Evolutionary conservation across 1,284 basidiomycete genomes (phyloP).

Genomic region (Irpex sp.): DNA sequence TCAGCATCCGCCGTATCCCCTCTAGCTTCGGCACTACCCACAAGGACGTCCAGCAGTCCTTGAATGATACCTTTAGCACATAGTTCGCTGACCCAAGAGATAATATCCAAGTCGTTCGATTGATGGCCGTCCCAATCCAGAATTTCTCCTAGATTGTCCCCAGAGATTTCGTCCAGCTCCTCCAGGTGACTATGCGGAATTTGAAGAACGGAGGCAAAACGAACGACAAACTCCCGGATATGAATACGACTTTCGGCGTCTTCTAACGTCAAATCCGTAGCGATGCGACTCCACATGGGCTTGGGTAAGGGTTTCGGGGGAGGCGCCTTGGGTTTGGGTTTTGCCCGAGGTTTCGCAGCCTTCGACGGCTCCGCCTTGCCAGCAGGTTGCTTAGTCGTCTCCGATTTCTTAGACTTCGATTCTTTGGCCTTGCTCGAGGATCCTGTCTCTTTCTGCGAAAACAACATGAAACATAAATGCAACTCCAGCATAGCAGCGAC

Average conservation of each 20-base stretch:
- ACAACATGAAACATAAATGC: conserved; percentile 30
- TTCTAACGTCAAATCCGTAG: conserved; percentile 48
- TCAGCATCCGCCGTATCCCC: conserved; percentile 43
- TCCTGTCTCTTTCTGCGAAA: conserved; percentile 4
- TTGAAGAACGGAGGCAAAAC: conserved; percentile 65
- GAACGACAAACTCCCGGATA: conserved; percentile 77
- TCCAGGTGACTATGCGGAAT: conserved; percentile 65
- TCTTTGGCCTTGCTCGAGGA: conserved; percentile 11
- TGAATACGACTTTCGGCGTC: conserved; percentile 69
- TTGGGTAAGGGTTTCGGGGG: conserved; percentile 34
- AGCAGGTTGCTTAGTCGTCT: conserved; percentile 20
- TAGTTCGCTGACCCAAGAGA: conserved; percentile 69
- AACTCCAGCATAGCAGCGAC: neutral
- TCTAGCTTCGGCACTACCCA: conserved; percentile 45
- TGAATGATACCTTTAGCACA: conserved; percentile 70
- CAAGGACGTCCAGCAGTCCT: conserved; percentile 64
- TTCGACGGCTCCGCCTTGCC: conserved; percentile 31
- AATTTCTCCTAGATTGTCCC: conserved; percentile 34
- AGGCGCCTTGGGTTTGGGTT: conserved; percentile 29
- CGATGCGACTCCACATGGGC: conserved; percentile 58
- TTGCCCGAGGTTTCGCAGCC: conserved; percentile 22
- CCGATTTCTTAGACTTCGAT: neutral
- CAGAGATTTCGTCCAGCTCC: conserved; percentile 70
- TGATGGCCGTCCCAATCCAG: conserved; percentile 34
- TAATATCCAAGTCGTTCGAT: conserved; percentile 48